Base-by-base conservation (phyloP, 2,329 filamentous ascomycete genomes). In the Xylariaceae sp. region DNA sequence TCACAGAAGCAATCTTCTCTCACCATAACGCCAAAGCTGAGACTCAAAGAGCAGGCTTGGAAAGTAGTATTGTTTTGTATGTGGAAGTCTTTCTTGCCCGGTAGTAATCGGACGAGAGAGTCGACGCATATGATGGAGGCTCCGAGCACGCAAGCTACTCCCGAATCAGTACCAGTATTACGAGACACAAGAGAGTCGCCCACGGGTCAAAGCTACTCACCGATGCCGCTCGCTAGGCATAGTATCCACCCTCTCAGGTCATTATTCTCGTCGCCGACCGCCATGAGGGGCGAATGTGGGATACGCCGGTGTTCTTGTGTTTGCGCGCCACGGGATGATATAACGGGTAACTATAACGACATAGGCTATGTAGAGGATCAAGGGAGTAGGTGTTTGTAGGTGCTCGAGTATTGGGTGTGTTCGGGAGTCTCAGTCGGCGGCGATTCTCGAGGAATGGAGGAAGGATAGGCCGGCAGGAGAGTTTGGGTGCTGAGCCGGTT, bases 11-110 rank as follows among this genome's bases (percentile, higher is more conserved):
- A n/a, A n/a, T 44, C 37, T 23, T 20, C 20, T 63, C 80, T 54
- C 67, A 95, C 91, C 90, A 98, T 95, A 37, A 97, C 91, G 35
- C 93, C 92, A 56, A 95, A 95, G 64, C 90, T 96, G 53, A 98
- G 70, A 67, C 91, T 95, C 49, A 97, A 70, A 0, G 92, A 96
- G 19, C 83, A 82, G 1, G 91, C 91, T 4, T 96, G 75, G 64
- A 98, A 98, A 19, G 75, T 75, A 70, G 88, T 92, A 68, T 88
- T 96, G 52, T 95, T 86, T 62, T 94, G 82, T 55, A 98, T 94
- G 57, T 82, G 80, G 65, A 97, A 98, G 62, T 83, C 76, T 58
- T 76, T 80, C 67, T 85, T 82, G 42, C 85, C 80, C 3, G 88
- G 86, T 40, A 95, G 72, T 41, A 77, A 74, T 46, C 83, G 83